Base-by-base conservation (phyloP, 495 filamentous ascomycete species). In the Penicillium pulvis region DNA sequence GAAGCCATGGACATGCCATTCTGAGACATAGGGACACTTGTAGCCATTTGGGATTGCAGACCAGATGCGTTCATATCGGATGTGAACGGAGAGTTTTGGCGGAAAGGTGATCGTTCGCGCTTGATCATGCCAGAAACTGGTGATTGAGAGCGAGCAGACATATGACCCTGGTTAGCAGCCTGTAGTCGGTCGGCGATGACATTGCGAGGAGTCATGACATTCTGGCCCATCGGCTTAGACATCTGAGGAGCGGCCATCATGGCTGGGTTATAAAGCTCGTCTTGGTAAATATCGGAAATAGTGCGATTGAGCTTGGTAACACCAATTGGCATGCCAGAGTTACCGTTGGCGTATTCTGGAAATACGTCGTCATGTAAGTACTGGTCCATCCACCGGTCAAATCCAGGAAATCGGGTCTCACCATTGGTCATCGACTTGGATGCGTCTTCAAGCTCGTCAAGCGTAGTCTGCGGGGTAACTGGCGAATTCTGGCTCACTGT, bases 231-330 rank as follows among this genome's bases (percentile, higher is more conserved):
- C 45, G 63, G 72, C 66, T 76, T 78, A 63, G 62, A 65, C 61
- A 64, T 72, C 63, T 68, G 83, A 45, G 77, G 54, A 30, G 84
- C 74, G 35, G 84, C 77, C 61, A 83, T 81, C 69, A 83, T 75
- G 55, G 76, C 73, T 8, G 90, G 87, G 60, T 87, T 90, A 81
- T 88, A 97, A 1, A 97, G 83, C 65, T 94, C 91, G 69, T 97
- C 93, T 65, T 85, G 80, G 64, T 89, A 92, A 30, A 90, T 81
- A 66, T 96, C 92, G 9, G 91, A 92, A 69, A 92, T 88, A 8
- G 92, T 95, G 49, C 92, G 83, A 52, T 90, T 86, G 58, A 97
- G 81, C 71, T 94, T 95, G 6, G 92, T 90, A 39, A 90, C 79
- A 42, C 75, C 74, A 31, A 78, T 72, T 52, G 72, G 68, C 62